Conservation (phyloP, 2,329 filamentous ascomycete genomes). For the Endoconidiophora polonica region DNA sequence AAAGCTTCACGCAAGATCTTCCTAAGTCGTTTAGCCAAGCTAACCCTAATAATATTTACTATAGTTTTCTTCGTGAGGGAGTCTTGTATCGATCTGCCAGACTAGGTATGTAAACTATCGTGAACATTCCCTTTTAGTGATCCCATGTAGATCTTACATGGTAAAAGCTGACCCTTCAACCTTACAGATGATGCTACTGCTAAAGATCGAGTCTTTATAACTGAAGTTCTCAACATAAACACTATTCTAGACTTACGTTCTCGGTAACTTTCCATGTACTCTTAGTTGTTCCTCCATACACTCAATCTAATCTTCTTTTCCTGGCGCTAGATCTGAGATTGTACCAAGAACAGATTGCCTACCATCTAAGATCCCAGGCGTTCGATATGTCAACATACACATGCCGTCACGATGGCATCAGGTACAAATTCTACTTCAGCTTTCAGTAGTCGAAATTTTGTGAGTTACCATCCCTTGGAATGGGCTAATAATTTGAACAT, state of each 20-base stretch:
- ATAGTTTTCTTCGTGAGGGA: slow-evolving; percentile 38
- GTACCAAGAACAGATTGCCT: background rate
- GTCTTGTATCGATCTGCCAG: slow-evolving; percentile 53
- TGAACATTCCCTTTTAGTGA: background rate
- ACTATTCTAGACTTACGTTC: slow-evolving; percentile 69
- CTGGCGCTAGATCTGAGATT: background rate
- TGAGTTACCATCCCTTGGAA: slow-evolving; percentile 26
- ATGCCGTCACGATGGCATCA: slow-evolving; percentile 4
- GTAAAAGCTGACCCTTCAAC: background rate
- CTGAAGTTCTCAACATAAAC: slow-evolving; percentile 43
- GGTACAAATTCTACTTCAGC: slow-evolving; percentile 6
- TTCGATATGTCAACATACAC: background rate
- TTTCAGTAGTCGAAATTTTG: slow-evolving; percentile 11
- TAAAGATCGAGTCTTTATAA: slow-evolving; percentile 43
- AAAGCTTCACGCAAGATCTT: too few species aligned
- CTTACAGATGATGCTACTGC: slow-evolving; percentile 51
- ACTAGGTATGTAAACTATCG: slow-evolving; percentile 26
- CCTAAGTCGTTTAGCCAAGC: background rate
- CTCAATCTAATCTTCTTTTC: background rate
- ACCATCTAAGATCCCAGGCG: background rate
- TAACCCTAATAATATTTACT: background rate
- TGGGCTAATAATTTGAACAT: slow-evolving; percentile 18
- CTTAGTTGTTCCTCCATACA: background rate
- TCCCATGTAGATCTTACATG: background rate
- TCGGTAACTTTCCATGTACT: slow-evolving; percentile 30